Conservation (phyloP, 441 rosid genomes). For the Erodium moschatum region DNA sequence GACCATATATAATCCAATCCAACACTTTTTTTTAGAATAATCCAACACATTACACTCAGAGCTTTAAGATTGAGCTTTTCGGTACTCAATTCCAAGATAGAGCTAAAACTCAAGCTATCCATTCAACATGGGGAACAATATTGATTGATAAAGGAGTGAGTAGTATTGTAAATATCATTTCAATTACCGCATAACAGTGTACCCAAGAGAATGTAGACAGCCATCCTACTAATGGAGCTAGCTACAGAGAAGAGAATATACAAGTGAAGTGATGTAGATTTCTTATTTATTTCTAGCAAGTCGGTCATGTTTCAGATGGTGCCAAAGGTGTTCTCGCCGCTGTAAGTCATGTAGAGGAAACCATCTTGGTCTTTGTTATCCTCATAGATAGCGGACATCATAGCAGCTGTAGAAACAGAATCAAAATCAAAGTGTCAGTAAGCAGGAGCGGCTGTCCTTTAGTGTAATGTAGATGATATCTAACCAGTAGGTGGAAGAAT, state of each 20-base stretch:
- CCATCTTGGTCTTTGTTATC: constrained; percentile 16
- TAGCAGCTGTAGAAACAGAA: constrained; percentile 11
- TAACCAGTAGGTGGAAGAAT: not conserved
- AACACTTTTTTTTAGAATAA: no score
- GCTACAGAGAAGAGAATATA: not conserved
- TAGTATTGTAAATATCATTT: not conserved
- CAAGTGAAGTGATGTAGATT: not conserved
- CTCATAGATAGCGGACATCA: constrained; percentile 12
- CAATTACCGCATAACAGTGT: not conserved
- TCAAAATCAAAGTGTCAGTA: not conserved
- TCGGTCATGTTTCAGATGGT: not conserved
- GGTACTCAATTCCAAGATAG: no score
- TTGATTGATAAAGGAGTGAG: no score
- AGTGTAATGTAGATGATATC: not conserved
- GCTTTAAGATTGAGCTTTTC: no score
- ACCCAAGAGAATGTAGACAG: not conserved
- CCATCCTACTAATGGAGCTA: not conserved
- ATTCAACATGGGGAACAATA: not conserved
- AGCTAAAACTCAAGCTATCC: not conserved
- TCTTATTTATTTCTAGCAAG: not conserved
- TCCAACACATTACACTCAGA: no score
- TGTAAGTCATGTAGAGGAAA: constrained; percentile 15
- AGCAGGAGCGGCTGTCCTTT: no score
- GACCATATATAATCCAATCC: no score
- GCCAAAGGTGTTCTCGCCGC: constrained; percentile 15